Percentiles rank a stretch among this genome's conserved stretches.
Conservation (phyloP, 345 rosid species). For the Mangifera indica region DNA sequence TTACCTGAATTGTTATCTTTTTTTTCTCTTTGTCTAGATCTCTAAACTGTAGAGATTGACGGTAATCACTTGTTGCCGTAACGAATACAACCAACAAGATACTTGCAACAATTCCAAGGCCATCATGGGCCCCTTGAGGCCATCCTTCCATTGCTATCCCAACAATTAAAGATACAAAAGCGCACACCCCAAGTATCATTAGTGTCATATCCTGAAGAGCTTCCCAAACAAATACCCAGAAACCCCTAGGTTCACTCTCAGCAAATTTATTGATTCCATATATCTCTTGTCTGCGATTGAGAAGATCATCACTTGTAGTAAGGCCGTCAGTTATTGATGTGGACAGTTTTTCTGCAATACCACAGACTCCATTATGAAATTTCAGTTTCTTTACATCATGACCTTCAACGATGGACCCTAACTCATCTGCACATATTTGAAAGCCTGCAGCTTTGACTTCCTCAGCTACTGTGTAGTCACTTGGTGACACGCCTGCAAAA, state of each 20-base stretch:
- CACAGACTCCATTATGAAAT: slow-evolving; percentile 70
- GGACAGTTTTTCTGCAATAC: slow-evolving; percentile 62
- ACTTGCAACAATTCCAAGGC: slow-evolving; percentile 88
- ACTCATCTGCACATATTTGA: slow-evolving; percentile 75
- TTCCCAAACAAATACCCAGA: slow-evolving; percentile 91
- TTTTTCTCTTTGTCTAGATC: slow-evolving; percentile 93
- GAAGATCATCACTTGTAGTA: slow-evolving; percentile 29
- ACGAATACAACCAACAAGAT: slow-evolving; percentile 85
- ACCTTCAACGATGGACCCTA: slow-evolving; percentile 82
- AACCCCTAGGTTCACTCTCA: slow-evolving; percentile 56
- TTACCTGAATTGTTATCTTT: slow-evolving; percentile 81
- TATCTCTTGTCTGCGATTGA: slow-evolving; percentile 60
- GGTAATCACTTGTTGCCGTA: slow-evolving; percentile 83
- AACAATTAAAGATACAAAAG: slow-evolving; percentile 82
- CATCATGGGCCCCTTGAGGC: slow-evolving; percentile 94
- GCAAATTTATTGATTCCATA: slow-evolving; percentile 86
- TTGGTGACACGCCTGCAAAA: slow-evolving; percentile 60
- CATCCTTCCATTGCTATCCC: slow-evolving; percentile 94
- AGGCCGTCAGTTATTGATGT: slow-evolving; percentile 62
- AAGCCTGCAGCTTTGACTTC: slow-evolving; percentile 85
- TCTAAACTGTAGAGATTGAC: slow-evolving; percentile 80
- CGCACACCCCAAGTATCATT: slow-evolving; percentile 85
- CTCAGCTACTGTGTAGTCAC: slow-evolving; percentile 75
- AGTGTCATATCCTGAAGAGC: slow-evolving; percentile 95
- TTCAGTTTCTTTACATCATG: slow-evolving; percentile 75